A percentile compares a stretch with the other conserved stretches of the same genome.
Conservation (phyloP, 345 rosid genomes). For the Geranium rotundifolium region DNA sequence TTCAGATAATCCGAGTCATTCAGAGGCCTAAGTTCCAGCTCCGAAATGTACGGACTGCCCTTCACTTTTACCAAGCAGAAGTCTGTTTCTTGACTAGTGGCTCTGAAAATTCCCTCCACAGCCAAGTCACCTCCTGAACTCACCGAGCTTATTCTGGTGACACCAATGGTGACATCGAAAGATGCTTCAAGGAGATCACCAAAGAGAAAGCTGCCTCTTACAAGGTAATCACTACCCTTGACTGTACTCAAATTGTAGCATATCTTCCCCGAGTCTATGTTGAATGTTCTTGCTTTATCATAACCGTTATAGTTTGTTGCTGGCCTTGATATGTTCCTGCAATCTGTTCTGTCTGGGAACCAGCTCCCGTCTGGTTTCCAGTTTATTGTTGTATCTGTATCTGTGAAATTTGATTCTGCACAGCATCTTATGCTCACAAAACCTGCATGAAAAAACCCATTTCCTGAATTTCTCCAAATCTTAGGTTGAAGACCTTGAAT, state of each 20-base stretch:
- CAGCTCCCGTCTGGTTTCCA: slow-evolving; percentile 33
- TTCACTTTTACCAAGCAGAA: slow-evolving; percentile 32
- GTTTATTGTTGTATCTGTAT: slow-evolving; percentile 7
- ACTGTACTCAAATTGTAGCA: slow-evolving; percentile 36
- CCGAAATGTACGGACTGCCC: slow-evolving; percentile 40
- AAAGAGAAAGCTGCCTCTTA: slow-evolving; percentile 31
- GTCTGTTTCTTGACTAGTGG: slow-evolving; percentile 18
- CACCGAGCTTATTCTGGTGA: slow-evolving; percentile 25
- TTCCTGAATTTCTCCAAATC: background rate
- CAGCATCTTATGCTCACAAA: slow-evolving; percentile 53
- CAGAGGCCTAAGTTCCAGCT: slow-evolving; percentile 43
- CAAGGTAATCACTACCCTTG: slow-evolving; percentile 27
- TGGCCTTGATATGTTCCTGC: slow-evolving; percentile 17
- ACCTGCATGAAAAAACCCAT: slow-evolving; percentile 21
- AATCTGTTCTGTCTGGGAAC: slow-evolving; percentile 24
- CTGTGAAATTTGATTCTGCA: slow-evolving; percentile 18
- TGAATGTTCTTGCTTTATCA: slow-evolving; percentile 26
- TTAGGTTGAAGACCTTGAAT: too few relatives aligned
- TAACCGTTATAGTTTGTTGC: slow-evolving; percentile 9
- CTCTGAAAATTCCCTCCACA: slow-evolving; percentile 42
- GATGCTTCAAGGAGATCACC: slow-evolving; percentile 8
- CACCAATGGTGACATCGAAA: slow-evolving; percentile 29
- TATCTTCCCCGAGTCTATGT: slow-evolving; percentile 28
- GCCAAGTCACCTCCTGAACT: slow-evolving; percentile 13
- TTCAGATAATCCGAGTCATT: slow-evolving; percentile 22